Base-by-base conservation (phyloP, 257 asterid genomes). In the Gynochthodes officinalis region DNA sequence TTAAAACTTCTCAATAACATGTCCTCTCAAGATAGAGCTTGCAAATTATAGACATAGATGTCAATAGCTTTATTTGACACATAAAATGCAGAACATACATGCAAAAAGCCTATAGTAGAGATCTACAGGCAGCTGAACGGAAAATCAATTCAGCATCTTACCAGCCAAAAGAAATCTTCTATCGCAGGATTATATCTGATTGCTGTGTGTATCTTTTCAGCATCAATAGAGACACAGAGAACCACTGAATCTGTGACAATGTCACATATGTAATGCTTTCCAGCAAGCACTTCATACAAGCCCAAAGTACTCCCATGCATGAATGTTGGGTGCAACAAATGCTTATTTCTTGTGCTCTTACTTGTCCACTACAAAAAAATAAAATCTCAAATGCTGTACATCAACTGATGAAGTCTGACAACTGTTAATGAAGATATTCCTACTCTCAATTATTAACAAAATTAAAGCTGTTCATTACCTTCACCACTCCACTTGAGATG, bases 141-240 rank as follows among this genome's bases (percentile, higher is more conserved):
- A 77, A 65, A 62, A 11, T 37, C 55, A 52, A 46, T 75, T 43
- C 67, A 69, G 63, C 13, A 82, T 54, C 84, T 27, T 86, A 91
- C 99, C 95, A 55, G 86, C 99, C 99, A 95, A 86, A 95, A 90
- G 88, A 95, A 89, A 74, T 92, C 96, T 86, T 95, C 97, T n/a
- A 95, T 85, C 1, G 87, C 82, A 73, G 99, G 96, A 86, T 87
- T 89, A 75, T 89, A 82, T 81, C 86, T 78, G 86, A 86, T 73
- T 1, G 88, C 90, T 60, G 92, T 42, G 80, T 79, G 83, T 76
- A 95, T 76, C 82, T 79, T 90, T 74, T 89, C 97, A 78, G 91
- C 76, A 73, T 90, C 97, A 60, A 95, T 74, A 79, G 85, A 89
- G 84, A 90, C 86, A 80, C 97, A 87, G 75, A 84, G 83, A 44